Conservation (phyloP, 2,329 filamentous ascomycete genomes). For the Ophiobolus disseminans region DNA sequence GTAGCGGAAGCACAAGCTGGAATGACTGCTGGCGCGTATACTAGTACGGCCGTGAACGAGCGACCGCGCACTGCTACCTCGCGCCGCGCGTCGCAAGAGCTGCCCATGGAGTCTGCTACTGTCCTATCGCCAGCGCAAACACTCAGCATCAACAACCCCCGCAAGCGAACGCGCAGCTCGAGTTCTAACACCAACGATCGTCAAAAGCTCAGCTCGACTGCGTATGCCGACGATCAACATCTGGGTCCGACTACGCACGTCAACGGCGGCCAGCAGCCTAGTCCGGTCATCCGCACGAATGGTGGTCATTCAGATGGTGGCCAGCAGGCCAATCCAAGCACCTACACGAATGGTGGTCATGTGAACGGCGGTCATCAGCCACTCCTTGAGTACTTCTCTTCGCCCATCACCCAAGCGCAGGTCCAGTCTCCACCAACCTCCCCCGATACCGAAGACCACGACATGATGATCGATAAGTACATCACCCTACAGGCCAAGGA, state of each 20-base stretch:
- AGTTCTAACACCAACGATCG: neutral
- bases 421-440: no score
- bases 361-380: no score
- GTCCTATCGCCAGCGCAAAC: neutral
- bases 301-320: no score
- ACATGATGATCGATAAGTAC: constrained; percentile 7
- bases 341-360: neutral
- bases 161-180: neutral
- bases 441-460: neutral
- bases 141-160: neutral
- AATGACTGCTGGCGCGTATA: neutral
- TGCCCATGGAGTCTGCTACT: neutral
- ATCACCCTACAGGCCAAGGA: constrained; percentile 1
- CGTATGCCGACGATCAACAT: no score
- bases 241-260: no score
- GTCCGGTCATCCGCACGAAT: neutral
- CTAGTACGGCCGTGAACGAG: neutral
- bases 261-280: no score
- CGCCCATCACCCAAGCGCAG: no score
- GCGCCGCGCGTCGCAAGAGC: neutral
- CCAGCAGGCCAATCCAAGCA: neutral
- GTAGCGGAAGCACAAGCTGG: neutral
- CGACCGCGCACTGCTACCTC: neutral
- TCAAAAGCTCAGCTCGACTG: neutral
- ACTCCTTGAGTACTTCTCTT: neutral